phyloP scores from a whole-genome alignment of 345 rosid species.

The Gossypium longicalyx region DNA sequence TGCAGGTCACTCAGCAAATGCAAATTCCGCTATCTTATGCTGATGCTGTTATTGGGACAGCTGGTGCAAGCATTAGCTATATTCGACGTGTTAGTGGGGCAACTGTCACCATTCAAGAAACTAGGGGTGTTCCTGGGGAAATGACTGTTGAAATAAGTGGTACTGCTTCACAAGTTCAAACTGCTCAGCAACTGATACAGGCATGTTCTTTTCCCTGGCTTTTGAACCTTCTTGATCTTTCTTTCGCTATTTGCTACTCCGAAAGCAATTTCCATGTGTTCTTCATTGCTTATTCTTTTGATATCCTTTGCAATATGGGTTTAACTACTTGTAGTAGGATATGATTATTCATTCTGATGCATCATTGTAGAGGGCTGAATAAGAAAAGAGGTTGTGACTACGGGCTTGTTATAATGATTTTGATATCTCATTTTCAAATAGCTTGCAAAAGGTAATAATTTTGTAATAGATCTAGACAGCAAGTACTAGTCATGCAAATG shows the following conservation, averaged over 20 bases:
- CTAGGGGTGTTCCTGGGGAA: constrained; percentile 93
- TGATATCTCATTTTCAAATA: not conserved
- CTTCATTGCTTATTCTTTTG: not conserved
- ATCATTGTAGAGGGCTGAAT: not conserved
- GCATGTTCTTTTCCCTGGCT: constrained; percentile 29
- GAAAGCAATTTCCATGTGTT: not conserved
- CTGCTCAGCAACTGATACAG: constrained; percentile 97
- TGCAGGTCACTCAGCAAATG: constrained; percentile 88
- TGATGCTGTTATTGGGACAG: constrained; percentile 96
- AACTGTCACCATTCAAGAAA: constrained; percentile 92
- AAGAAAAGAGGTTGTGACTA: not conserved
- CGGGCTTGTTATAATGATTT: not conserved
- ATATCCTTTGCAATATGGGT: not conserved
- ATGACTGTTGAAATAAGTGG: constrained; percentile 99
- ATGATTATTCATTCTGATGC: not conserved
- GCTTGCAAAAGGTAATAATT: not conserved
- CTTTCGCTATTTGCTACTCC: not conserved
- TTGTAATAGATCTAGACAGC: not conserved
- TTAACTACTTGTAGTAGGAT: not conserved
- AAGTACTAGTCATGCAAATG: not conserved
- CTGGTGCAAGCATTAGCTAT: constrained; percentile 93
- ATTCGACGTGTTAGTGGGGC: constrained; percentile 97
- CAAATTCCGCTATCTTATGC: constrained; percentile 90
- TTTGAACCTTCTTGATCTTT: not conserved
- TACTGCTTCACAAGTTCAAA: constrained; percentile 89